These are phyloP conservation scores for Exophiala alcalophila DNA, from an alignment of 2,329 filamentous ascomycete genomes.

Conservation along the genomic window DNA sequence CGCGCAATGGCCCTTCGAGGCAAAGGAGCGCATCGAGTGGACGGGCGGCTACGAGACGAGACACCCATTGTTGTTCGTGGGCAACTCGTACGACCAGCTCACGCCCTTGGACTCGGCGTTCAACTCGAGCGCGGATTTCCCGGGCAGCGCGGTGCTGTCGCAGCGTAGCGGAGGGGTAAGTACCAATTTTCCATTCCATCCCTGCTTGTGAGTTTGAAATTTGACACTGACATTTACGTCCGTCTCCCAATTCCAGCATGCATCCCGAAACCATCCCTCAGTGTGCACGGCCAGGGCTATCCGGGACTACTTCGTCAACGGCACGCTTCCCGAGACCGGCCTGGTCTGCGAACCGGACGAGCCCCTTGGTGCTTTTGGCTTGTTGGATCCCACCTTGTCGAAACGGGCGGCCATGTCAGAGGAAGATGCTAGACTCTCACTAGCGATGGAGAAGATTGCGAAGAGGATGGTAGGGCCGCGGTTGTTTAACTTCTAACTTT, in stretches of 20 bases:
- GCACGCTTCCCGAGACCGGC: conserved; percentile 38
- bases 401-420: too few species aligned
- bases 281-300: conserved; percentile 34
- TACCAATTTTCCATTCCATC: neutral
- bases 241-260: conserved; percentile 22
- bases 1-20: conserved; percentile 27
- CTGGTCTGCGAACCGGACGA: too few species aligned
- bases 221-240: too few species aligned
- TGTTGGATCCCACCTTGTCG: too few species aligned
- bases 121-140: conserved; percentile 30
- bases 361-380: too few species aligned
- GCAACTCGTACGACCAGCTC: conserved; percentile 30
- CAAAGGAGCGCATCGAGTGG: conserved; percentile 31
- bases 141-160: conserved; percentile 32
- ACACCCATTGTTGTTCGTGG: conserved; percentile 32
- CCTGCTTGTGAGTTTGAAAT: too few species aligned
- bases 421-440: too few species aligned
- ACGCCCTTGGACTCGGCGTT: conserved; percentile 31
- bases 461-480: too few species aligned
- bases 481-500: too few species aligned
- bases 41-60: conserved; percentile 31
- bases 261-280: conserved; percentile 33
- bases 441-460: too few species aligned
- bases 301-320: conserved; percentile 37
- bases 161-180: conserved; percentile 19